phyloP scores from a whole-genome alignment of 345 rosid genomes.

The Psidium friedrichsthalianum region DNA sequence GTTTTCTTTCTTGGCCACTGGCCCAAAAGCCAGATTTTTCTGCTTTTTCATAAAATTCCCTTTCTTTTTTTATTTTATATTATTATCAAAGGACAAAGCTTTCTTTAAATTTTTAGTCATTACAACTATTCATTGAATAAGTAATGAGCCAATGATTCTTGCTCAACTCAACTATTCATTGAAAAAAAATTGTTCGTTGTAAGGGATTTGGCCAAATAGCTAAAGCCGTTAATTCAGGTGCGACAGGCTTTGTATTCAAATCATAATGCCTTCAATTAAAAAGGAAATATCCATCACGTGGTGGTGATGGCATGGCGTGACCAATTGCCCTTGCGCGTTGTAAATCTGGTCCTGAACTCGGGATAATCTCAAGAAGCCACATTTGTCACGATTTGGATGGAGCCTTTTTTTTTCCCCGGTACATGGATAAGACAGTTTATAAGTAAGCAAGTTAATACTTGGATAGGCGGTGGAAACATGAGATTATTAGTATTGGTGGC shows the following conservation, averaged over 20 bases:
- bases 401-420: neutral
- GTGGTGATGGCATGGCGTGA: fast-evolving
- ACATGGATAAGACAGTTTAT: neutral
- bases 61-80: too few relatives aligned
- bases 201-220: neutral
- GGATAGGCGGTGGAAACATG: neutral
- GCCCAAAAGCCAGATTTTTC: neutral
- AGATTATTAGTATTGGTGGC: neutral
- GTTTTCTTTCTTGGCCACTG: neutral
- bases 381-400: neutral
- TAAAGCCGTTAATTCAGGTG: neutral
- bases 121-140: too few relatives aligned
- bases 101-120: too few relatives aligned
- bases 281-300: neutral
- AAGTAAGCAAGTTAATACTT: neutral
- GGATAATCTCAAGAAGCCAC: neutral
- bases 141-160: too few relatives aligned
- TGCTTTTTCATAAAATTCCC: too few relatives aligned
- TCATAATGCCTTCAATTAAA: neutral
- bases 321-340: too few relatives aligned
- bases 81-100: too few relatives aligned
- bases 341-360: neutral
- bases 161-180: too few relatives aligned
- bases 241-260: fast-evolving
- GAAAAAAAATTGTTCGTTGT: too few relatives aligned